Base-by-base conservation (phyloP, 208 protist genomes). In the Leishmania guyanensis region DNA sequence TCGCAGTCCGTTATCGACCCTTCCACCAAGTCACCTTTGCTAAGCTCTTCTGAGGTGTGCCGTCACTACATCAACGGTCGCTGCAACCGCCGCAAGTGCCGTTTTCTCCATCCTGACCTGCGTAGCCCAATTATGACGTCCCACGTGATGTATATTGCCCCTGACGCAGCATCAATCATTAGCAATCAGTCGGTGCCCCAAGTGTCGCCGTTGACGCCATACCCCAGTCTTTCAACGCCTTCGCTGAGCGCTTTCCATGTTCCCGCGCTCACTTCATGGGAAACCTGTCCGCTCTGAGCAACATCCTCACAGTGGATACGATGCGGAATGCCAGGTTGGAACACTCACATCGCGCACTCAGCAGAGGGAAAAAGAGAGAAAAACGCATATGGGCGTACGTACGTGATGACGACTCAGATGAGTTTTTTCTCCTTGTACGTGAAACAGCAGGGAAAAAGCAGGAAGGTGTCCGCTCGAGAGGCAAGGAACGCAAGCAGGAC, bases 71-170 rank as follows among this genome's bases (percentile, higher is more conserved):
- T 93, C 22, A 86, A 84, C n/a, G 89, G 90, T 12, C 87, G 90
- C 43, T 93, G 90, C 78, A 93, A 93, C 62, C 88, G 90, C 29
- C 86, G 90, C 64, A 93, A 93, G 77, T 93, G 90, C 60, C 90
- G 90, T 75, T 93, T 93, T 62, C 82, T 87, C 17, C 90, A 93
- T 75, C 82, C 85, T 6, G 81, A 90, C 73, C 53, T 73, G 3
- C 43, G 70, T 26, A 58, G 46, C 26, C 5, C 72, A 39, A 12
- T 53, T 22, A 70, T 58, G 64, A 69, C 64, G 36, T 46, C 73
- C n/a, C 17, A 56, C 3, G 46, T 65, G 54, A 10, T 43, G 62
- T 62, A 64, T 70, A 16, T 39, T 0, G 39, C 74, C 39, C 22
- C 22, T 5, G 53, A 77, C 36, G 2, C 56, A 56, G 2, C 5